Evolutionary conservation across 768 basidiomycete genomes (phyloP).

Genomic region (Hypholoma sublateritium): DNA sequence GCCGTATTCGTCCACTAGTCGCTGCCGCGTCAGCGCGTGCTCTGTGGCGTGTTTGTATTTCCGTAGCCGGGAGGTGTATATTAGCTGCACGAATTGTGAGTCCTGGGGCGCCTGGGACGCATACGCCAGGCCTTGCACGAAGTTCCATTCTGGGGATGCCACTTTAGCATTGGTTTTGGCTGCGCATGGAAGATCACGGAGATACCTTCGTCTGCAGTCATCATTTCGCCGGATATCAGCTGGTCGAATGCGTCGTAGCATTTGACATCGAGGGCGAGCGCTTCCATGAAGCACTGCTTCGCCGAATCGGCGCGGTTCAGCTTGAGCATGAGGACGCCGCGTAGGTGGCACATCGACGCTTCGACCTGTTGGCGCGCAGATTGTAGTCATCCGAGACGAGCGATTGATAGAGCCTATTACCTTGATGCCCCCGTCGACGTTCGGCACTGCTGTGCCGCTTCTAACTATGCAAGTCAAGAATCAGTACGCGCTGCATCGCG

Average conservation of each 20-base stretch:
- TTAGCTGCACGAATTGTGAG: constrained; percentile 87
- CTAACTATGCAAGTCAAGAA: constrained; percentile 35
- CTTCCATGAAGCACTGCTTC: constrained; percentile 95
- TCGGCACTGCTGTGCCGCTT: constrained; percentile 73
- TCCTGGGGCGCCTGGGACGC: constrained; percentile 83
- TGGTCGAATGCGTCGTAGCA: constrained; percentile 96
- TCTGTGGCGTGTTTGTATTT: constrained; percentile 87
- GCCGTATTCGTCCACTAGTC: constrained; percentile 81
- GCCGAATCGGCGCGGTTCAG: constrained; percentile 88
- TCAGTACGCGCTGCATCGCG: background rate
- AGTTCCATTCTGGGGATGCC: constrained; percentile 84
- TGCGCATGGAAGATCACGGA: background rate
- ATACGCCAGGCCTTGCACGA: constrained; percentile 83
- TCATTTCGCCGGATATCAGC: constrained; percentile 90
- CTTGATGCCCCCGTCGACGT: constrained; percentile 93
- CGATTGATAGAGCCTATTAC: constrained; percentile 33
- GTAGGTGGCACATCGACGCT: constrained; percentile 94
- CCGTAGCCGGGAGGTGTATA: constrained; percentile 88
- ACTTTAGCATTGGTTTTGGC: background rate
- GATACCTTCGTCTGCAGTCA: constrained; percentile 92
- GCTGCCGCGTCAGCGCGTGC: constrained; percentile 74
- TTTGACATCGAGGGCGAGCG: constrained; percentile 90
- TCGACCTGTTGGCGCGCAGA: constrained; percentile 62
- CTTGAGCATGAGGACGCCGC: constrained; percentile 93
- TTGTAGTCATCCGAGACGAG: background rate